Evolutionary conservation across 1,139 yeast genomes (phyloP), one percentile per base, ranked within the genome.

Genomic region (Lodderomyces metapsilosis): DNA sequence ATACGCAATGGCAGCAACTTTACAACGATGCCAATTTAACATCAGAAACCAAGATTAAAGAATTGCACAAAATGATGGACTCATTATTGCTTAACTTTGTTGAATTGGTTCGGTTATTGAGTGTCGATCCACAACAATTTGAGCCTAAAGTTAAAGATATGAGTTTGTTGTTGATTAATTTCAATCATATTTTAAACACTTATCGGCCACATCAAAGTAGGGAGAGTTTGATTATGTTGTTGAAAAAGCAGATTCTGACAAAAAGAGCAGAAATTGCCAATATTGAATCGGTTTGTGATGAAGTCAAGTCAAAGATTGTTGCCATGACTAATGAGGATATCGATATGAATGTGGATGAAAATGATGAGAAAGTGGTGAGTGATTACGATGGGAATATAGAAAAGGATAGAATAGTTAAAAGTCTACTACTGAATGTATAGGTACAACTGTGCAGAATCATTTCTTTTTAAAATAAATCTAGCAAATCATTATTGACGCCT

Each of bases 191-290:
- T 41, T 64, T 88, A 46, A 88, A 88, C 59, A 88, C 88, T 42
- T 88, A 88, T 61, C 69, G 96, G 43, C 96, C 96, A 0, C 96
- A 88, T 59, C 96, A 88, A 57, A 82, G 91, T 6, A 71, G 95
- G 36, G 96, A 88, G 53, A 82, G 88, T 45, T 72, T 88, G 50
- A 83, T 86, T 37, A 71, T 83, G 74, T 65, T 86, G 42, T 66
- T 88, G 59, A 81, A 78, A 53, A 82, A 80, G 41, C 85, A 82
- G 53, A 72, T 84, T 21, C 80, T 74, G 37, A 60, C 66, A 34
- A 82, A 82, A 51, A 66, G 62, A 45, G 54, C 57, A 8, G 87
- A 82, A 51, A 80, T 81, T n/a, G 60, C 59, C 20, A 61, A 67
- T 30, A 79, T 82, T 22, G 76, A 79, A 33, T 58, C 56, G 20